Evolutionary conservation across 2,329 filamentous ascomycete genomes (phyloP), one percentile per base, ranked within the genome.

Genomic region (Ascochyta rabiei): DNA sequence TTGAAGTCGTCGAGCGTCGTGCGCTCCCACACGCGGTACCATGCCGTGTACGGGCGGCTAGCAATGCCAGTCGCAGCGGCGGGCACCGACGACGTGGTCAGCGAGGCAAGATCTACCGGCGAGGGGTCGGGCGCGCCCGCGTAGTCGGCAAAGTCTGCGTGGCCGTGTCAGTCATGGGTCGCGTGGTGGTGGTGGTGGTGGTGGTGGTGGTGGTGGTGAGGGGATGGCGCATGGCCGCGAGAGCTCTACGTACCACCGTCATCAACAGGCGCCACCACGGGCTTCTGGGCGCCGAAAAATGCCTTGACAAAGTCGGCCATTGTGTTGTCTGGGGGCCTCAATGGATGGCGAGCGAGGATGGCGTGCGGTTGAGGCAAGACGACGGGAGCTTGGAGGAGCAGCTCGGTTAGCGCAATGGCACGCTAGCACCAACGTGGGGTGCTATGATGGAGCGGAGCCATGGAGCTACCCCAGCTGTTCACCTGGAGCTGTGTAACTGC

Each of bases 1-100:
- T 87, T 87, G 83, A 99, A 99, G 75, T 99, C 95, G 70, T 82
- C 83, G 56, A 88, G 80, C 23, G 87, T 87, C 69, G 93, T 87
- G 70, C 95, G 91, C 84, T 98, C 93, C 84, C 96, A 95, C 58
- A 98, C 82, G 52, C 92, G 91, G 80, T 98, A 99, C 95, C 95
- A 99, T 81, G 91, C 91, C 46, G 92, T 96, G 76, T 89, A 97
- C 13, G 90, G 89, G 23, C 81, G 76, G 43, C 64, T 63, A 38
- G 66, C 60, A n/a, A 71, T 81, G 74, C 56, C 84, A 15, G 77
- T 75, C 57, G 64, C 62, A 26, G 74, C 54, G 57, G 57, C 58
- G 16, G 66, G 60, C 42, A 68, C 53, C 15, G 68, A 57, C 73
- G 70, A 37, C 21, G 77, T 66, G 23, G 78, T 63, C 33, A 74